Evolutionary conservation across 2,329 filamentous ascomycete genomes (phyloP), one percentile per base, ranked within the genome.

Genomic region (Penicillium sp.): DNA sequence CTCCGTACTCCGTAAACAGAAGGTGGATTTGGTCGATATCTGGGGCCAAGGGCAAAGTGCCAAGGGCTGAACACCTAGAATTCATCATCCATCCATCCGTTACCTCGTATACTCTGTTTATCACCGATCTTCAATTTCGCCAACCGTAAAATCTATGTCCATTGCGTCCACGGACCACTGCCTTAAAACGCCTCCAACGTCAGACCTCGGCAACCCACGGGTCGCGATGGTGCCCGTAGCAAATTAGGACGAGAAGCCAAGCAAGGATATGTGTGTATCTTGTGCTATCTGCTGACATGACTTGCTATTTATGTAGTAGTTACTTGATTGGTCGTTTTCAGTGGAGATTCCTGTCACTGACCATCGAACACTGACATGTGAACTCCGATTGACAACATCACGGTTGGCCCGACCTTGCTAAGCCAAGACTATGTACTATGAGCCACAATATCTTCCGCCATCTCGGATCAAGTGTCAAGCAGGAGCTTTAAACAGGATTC

Each of bases 401-500:
- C n/a, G n/a, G n/a, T 16, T 10, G 18, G 18, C 8, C 6, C 11
- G 31, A 8, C 14, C 18, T 9, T 18, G 31, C 14, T 11, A 34
- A 10, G 14, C 31, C 6, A 4, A 9, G 3, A 10, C 14, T 34
- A n/a, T n/a, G n/a, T n/a, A 34, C 14, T 11, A 4, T 9, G 48
- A 54, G 13, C 42, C 18, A 60, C 47, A 28, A 64, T 59, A 16
- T 38, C 43, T n/a, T 72, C 65, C 1, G 77, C 77, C 74, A 80
- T 75, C 10, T 72, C 72, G 1, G 67, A 62, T 36, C 80, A 57
- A 0, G 60, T 67, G 28, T 74, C 71, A 6, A 71, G 72, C 47
- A 78, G 80, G 0, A 81, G 60, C 40, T 77, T 74, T 6, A 62
- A 57, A 40, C 73, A 74, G 5, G 70, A 62, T 54, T 80, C 77